phyloP scores from a whole-genome alignment of 345 rosid species.

The Moricandia arvensis region DNA sequence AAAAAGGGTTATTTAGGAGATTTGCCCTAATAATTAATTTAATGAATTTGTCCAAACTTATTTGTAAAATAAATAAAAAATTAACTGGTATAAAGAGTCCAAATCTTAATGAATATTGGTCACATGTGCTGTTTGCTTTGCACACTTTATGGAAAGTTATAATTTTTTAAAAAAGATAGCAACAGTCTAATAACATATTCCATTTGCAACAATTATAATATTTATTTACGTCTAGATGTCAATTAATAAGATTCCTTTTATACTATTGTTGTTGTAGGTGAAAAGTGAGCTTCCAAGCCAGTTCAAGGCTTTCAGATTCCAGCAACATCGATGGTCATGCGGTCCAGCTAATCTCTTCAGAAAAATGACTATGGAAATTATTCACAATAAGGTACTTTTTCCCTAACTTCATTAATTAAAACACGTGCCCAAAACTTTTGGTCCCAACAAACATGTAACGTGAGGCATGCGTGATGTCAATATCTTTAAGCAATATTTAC shows the following conservation, averaged over 20 bases:
- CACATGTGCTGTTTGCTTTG: slow-evolving; percentile 28
- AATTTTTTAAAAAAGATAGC: background rate
- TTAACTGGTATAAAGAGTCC: background rate
- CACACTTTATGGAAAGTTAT: slow-evolving; percentile 16
- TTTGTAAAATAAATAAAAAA: background rate
- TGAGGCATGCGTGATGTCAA: background rate
- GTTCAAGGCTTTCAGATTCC: slow-evolving; percentile 54
- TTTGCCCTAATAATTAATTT: too few species aligned
- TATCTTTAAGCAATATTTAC: background rate
- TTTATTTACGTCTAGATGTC: background rate
- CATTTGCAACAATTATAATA: background rate
- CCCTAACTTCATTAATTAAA: background rate
- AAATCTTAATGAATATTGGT: background rate
- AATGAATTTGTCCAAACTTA: background rate
- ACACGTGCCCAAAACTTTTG: background rate
- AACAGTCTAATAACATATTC: background rate
- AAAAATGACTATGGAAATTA: slow-evolving; percentile 52
- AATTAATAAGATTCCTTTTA: background rate
- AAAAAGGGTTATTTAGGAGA: too few species aligned
- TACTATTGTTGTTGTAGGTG: slow-evolving; percentile 37
- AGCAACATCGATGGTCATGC: slow-evolving; percentile 71
- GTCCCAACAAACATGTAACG: slow-evolving; percentile 9
- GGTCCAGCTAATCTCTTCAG: slow-evolving; percentile 72
- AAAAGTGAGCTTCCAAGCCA: slow-evolving; percentile 67
- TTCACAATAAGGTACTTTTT: slow-evolving; percentile 45